phyloP scores from a whole-genome alignment of 2,329 filamentous ascomycete genomes.

The Didymellaceae sp. region DNA sequence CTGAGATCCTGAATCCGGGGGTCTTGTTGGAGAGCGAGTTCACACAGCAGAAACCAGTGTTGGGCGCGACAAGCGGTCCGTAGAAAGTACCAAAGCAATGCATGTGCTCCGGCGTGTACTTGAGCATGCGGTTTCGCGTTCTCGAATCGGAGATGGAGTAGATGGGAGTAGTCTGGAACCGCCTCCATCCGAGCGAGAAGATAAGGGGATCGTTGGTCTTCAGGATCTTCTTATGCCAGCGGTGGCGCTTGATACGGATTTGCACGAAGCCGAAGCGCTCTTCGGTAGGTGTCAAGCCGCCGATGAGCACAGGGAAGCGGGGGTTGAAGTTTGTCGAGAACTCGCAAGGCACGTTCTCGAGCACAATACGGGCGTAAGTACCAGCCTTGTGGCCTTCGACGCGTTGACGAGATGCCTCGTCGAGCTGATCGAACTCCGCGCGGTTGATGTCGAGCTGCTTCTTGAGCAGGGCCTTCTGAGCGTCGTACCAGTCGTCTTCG shows the following conservation, averaged over 20 bases:
- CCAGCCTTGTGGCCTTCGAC: constrained; percentile 93
- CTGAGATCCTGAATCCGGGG: constrained; percentile 91
- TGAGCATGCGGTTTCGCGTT: constrained; percentile 94
- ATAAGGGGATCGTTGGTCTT: constrained; percentile 98
- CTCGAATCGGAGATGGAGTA: constrained; percentile 96
- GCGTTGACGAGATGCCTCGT: constrained; percentile 79
- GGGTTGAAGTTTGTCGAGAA: constrained; percentile 85
- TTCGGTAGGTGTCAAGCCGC: constrained; percentile 91
- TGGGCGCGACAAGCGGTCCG: constrained; percentile 91
- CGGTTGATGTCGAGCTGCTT: constrained; percentile 98
- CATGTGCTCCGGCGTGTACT: constrained; percentile 99
- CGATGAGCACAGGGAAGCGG: constrained; percentile 82
- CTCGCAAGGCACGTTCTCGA: constrained; percentile 88
- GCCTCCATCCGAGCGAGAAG: constrained; percentile 93
- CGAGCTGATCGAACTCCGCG: constrained; percentile 85
- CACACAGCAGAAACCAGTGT: constrained; percentile 93
- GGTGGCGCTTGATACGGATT: constrained; percentile 93
- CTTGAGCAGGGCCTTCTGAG: constrained; percentile 91
- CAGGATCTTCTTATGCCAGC: constrained; percentile 99
- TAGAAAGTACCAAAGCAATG: constrained; percentile 98
- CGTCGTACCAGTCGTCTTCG: constrained; percentile 98
- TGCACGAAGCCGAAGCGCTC: constrained; percentile 96
- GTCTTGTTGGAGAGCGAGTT: constrained; percentile 85
- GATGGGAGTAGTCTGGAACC: constrained; percentile 90
- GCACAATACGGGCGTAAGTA: constrained; percentile 88